phyloP scores from a whole-genome alignment of 164 flowering plant genomes.

The Vitis rotundifolia region DNA sequence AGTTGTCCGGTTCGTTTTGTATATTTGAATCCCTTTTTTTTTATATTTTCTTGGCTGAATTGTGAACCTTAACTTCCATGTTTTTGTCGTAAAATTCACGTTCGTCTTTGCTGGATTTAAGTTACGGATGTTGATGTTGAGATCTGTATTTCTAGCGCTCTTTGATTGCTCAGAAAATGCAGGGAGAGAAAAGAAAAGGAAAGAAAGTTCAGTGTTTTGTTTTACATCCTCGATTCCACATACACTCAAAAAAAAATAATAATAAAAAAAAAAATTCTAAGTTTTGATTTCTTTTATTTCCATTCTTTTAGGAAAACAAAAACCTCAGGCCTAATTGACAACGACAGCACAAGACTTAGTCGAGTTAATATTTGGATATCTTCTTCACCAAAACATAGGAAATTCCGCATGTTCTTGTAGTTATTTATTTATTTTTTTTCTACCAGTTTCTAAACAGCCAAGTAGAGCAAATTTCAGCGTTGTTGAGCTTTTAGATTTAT shows the following conservation, averaged over 20 bases:
- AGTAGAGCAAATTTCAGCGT: background rate
- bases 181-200: too few relatives aligned
- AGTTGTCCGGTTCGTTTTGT: conserved; percentile 33
- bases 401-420: too few relatives aligned
- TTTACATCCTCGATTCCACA: too few relatives aligned
- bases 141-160: too few relatives aligned
- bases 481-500: background rate
- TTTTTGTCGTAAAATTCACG: background rate
- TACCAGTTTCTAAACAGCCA: background rate
- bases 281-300: background rate
- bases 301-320: background rate
- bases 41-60: background rate
- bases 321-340: too few relatives aligned
- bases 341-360: too few relatives aligned
- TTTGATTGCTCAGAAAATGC: too few relatives aligned
- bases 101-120: too few relatives aligned
- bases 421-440: background rate
- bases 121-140: too few relatives aligned
- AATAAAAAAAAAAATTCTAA: background rate
- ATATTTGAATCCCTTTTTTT: background rate
- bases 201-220: too few relatives aligned
- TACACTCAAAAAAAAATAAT: background rate
- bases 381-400: too few relatives aligned
- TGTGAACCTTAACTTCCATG: background rate
- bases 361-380: too few relatives aligned